Base-by-base conservation (phyloP, 768 basidiomycete genomes). In the Amanita molliuscula region DNA sequence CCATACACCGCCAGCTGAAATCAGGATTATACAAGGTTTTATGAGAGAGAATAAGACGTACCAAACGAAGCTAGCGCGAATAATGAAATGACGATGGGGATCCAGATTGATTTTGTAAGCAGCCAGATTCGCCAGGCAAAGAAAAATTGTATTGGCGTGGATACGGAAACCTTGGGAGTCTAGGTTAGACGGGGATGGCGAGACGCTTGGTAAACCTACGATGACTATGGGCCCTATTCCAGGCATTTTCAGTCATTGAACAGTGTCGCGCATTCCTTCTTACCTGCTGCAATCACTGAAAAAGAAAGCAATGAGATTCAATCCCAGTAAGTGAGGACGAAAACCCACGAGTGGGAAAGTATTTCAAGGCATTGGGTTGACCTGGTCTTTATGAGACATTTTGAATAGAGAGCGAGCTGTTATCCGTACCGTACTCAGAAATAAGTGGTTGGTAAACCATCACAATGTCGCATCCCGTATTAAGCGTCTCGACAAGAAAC, bases 371-470 rank as follows among this genome's bases (percentile, higher is more conserved):
- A 10, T 65, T 61, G 0, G 53, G 46, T 18, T 64, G 61, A 31
- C 67, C 69, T 71, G 18, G 2, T 35, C 13, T 3, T 18, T 5
- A 18, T 43, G 4, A 44, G 47, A 31, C 46, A 41, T 38, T 18
- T 18, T 18, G 29, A 31, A 13, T 5, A n/a, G 9, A 26, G 10
- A 4, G 26, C 9, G 47, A 42, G 4, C 16, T 15, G 10, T 21
- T 9, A 11, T 13, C 29, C 62, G 3, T 37, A 68, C 71, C 70
- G 38, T 67, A 75, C 51, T 71, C 58, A 26, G 61, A 44, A 20
- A 77, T 71, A 1, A 77, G 62, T 0, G 74, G 73, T 51, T 77
- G 67, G 44, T 69, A 77, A 58, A 75, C 66, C 57, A 75, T 67
- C 5, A 62, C 65, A 47, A 75, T 70, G 55, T 72, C 68, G 53